Conservation (phyloP, 192 early-diverging fungal species). For the Backusella tuberculispora region DNA sequence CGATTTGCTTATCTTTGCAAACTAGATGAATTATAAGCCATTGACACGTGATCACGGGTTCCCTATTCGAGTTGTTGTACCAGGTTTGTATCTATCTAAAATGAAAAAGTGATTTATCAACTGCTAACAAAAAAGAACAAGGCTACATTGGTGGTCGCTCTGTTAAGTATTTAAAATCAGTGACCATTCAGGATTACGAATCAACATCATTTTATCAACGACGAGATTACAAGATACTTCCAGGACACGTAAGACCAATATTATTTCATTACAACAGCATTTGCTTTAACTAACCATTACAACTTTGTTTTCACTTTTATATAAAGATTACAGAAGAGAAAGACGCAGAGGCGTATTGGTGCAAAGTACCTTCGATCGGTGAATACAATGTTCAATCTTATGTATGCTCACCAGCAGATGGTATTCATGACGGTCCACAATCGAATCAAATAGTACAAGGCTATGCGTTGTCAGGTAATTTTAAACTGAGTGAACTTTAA, state of each 20-base stretch:
- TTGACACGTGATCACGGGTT: constrained; percentile 85
- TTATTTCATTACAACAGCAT: constrained; percentile 3
- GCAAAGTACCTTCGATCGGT: constrained; percentile 52
- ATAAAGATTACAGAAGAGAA: constrained; percentile 28
- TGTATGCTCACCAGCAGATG: constrained; percentile 69
- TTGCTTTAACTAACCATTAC: background rate
- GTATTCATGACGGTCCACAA: constrained; percentile 44
- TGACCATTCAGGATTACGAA: constrained; percentile 71
- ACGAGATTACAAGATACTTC: constrained; percentile 83
- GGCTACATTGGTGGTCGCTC: constrained; percentile 87
- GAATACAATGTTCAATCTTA: constrained; percentile 86
- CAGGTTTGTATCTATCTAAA: constrained; percentile 45
- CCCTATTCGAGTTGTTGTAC: constrained; percentile 86
- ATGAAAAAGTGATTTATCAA: background rate
- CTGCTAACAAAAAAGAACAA: constrained; percentile 11
- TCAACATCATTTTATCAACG: constrained; percentile 75
- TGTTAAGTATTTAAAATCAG: constrained; percentile 85
- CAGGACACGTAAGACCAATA: constrained; percentile 59
- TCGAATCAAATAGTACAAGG: constrained; percentile 62
- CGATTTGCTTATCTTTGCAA: background rate
- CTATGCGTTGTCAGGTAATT: constrained; percentile 68
- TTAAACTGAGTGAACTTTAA: background rate
- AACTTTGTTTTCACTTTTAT: constrained; percentile 31
- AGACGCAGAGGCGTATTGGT: constrained; percentile 59
- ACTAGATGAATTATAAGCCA: constrained; percentile 74